Conservation (phyloP, 2,329 filamentous ascomycete species). For the Botrytis sinoallii region DNA sequence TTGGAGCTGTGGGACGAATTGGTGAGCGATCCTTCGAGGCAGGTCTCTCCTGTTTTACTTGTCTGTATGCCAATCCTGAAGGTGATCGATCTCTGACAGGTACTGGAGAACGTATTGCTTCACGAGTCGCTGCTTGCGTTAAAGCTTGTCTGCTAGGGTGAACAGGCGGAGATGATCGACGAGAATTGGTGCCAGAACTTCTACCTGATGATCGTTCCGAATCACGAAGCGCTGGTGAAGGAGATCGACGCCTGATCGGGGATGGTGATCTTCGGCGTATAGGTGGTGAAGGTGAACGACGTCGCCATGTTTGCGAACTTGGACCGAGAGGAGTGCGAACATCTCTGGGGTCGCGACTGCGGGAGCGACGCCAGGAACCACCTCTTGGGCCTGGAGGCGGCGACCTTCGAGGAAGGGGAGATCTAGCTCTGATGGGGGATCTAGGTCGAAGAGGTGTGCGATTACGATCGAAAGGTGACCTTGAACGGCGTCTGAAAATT, state of each 20-base stretch:
- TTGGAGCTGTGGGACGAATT: constrained; percentile 29
- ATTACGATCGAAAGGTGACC: constrained; percentile 38
- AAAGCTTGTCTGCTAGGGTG: constrained; percentile 52
- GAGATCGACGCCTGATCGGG: constrained; percentile 41
- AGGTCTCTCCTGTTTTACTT: constrained; percentile 34
- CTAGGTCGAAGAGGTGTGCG: constrained; percentile 30
- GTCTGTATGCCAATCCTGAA: constrained; percentile 29
- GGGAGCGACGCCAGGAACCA: constrained; percentile 42
- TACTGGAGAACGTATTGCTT: constrained; percentile 33
- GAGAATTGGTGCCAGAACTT: constrained; percentile 57
- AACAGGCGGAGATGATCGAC: constrained; percentile 58
- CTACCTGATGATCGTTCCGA: constrained; percentile 50
- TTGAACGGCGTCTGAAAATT: constrained; percentile 35
- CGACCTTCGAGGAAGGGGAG: constrained; percentile 36
- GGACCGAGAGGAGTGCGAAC: constrained; percentile 43
- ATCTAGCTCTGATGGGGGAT: constrained; percentile 32
- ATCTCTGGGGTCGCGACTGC: constrained; percentile 51
- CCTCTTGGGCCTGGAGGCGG: constrained; percentile 39
- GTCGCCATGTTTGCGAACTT: constrained; percentile 49
- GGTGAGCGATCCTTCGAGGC: constrained; percentile 36
- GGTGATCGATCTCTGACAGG: constrained; percentile 32
- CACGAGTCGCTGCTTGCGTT: constrained; percentile 38
- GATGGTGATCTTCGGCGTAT: constrained; percentile 36
- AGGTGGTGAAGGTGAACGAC: constrained; percentile 53
- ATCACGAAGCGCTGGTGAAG: constrained; percentile 47